Conservation (phyloP, 1,284 basidiomycete species). For the Ceratobasidium papillatum region DNA sequence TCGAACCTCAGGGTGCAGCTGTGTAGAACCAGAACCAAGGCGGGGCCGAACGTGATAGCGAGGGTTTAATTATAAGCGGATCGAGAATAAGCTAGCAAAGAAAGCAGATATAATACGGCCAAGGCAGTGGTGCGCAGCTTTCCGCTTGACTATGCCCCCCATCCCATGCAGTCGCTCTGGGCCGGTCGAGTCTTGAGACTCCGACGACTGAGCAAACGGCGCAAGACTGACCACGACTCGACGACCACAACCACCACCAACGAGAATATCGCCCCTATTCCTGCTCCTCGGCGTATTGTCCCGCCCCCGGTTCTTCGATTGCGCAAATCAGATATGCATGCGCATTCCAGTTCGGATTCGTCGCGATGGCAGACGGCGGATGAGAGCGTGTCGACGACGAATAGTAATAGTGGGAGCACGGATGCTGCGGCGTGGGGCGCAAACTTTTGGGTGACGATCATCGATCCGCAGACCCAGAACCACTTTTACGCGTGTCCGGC, state of each 20-base stretch:
- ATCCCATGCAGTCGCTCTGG: conserved; percentile 32
- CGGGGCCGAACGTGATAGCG: neutral
- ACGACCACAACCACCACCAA: neutral
- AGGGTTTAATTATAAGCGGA: conserved; percentile 16
- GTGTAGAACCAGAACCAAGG: conserved; percentile 2
- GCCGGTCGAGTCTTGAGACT: conserved; percentile 2
- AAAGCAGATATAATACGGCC: neutral
- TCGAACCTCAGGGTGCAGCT: neutral
- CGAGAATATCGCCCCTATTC: neutral
- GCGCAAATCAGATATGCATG: conserved; percentile 13
- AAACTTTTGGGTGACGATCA: conserved; percentile 86
- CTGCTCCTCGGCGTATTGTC: conserved; percentile 7
- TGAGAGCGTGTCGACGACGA: neutral
- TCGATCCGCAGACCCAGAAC: conserved; percentile 81
- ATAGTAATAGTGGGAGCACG: neutral
- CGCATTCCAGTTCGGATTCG: conserved; percentile 26
- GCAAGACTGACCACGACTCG: conserved; percentile 17
- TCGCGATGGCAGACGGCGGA: conserved; percentile 29
- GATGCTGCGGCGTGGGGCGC: conserved; percentile 65
- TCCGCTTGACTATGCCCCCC: neutral
- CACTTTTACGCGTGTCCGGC: conserved; percentile 93
- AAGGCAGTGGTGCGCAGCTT: neutral
- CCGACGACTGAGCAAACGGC: conserved; percentile 19
- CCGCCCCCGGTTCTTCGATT: neutral
- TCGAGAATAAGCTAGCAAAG: conserved; percentile 18